Evolutionary conservation across 352 stramenopile genomes (phyloP).

Genomic region (Globisporangium carolinianum): DNA sequence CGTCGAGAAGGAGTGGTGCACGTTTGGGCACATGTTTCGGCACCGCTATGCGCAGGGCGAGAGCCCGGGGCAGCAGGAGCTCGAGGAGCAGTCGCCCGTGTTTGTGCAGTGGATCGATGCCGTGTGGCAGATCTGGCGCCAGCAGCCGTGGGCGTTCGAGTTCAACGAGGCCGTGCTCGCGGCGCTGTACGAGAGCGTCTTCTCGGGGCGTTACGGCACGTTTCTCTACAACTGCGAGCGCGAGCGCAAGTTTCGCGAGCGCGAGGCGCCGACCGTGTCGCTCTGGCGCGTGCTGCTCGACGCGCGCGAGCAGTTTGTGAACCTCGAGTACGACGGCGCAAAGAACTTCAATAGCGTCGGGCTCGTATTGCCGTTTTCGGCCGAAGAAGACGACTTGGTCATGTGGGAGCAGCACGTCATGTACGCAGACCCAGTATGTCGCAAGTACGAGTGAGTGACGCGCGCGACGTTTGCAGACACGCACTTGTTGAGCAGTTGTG

Average conservation of each 20-base stretch:
- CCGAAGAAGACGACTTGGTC: constrained; percentile 76
- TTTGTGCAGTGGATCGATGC: constrained; percentile 99
- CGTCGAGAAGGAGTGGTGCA: constrained; percentile 99
- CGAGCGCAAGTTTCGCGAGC: constrained; percentile 61
- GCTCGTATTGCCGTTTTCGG: constrained; percentile 70
- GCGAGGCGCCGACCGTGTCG: constrained; percentile 49
- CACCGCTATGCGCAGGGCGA: constrained; percentile 95
- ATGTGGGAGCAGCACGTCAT: constrained; percentile 80
- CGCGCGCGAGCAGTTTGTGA: constrained; percentile 63
- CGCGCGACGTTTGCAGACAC: no score
- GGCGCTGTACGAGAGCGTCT: constrained; percentile 93
- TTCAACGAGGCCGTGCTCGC: constrained; percentile 94
- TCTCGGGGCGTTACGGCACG: constrained; percentile 95
- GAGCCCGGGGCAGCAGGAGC: constrained; percentile 87
- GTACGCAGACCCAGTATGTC: constrained; percentile 78
- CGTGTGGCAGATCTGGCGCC: constrained; percentile 95
- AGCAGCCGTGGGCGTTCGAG: constrained; percentile 97
- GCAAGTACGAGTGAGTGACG: constrained; percentile 64
- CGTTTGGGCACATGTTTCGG: constrained; percentile 99
- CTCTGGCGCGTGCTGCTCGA: constrained; percentile 66
- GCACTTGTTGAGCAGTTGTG: no score
- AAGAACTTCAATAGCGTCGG: constrained; percentile 87
- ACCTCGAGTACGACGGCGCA: constrained; percentile 71
- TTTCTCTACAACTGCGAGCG: constrained; percentile 97
- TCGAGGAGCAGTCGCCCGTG: constrained; percentile 97